These are phyloP conservation scores for Curvularia lunata DNA, from an alignment of 2,329 filamentous ascomycete species.

Conservation along the genomic window DNA sequence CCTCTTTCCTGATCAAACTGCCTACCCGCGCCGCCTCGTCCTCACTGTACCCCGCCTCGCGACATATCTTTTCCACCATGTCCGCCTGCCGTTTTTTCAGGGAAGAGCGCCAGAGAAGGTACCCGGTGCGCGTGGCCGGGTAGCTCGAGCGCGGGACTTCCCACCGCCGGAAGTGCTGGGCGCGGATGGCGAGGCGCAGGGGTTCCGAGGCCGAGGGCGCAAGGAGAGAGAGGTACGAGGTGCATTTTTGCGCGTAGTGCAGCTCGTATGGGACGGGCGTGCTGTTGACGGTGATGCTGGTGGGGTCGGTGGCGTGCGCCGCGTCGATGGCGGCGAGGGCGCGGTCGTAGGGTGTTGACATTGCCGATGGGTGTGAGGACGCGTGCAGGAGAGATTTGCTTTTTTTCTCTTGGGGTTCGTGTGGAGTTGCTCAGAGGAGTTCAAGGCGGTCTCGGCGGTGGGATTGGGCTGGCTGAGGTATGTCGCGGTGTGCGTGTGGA, in stretches of 20 bases:
- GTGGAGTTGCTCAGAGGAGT: no score
- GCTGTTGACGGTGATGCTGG: constrained; percentile 54
- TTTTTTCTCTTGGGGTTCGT: neutral
- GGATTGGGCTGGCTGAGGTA: no score
- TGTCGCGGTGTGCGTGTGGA: neutral
- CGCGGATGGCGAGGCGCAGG: constrained; percentile 77
- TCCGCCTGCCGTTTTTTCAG: constrained; percentile 75
- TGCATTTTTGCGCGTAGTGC: constrained; percentile 82
- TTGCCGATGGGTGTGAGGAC: no score
- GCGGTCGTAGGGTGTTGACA: constrained; percentile 38
- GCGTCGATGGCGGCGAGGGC: constrained; percentile 75
- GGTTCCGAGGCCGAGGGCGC: constrained; percentile 67
- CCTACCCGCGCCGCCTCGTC: constrained; percentile 67
- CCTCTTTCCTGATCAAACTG: constrained; percentile 79
- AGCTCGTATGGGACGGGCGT: constrained; percentile 73
- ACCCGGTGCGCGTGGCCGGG: constrained; percentile 76
- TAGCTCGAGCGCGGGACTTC: constrained; percentile 77
- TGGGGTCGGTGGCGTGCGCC: constrained; percentile 73
- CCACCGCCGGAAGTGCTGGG: constrained; percentile 87
- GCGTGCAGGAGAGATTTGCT: neutral
- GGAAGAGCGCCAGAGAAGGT: constrained; percentile 78
- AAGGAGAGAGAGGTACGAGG: constrained; percentile 69
- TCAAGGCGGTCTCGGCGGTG: neutral
- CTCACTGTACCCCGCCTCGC: constrained; percentile 56
- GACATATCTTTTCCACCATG: constrained; percentile 62